Base-by-base conservation (phyloP, 768 basidiomycete species). In the Hypsizygus marmoreus region DNA sequence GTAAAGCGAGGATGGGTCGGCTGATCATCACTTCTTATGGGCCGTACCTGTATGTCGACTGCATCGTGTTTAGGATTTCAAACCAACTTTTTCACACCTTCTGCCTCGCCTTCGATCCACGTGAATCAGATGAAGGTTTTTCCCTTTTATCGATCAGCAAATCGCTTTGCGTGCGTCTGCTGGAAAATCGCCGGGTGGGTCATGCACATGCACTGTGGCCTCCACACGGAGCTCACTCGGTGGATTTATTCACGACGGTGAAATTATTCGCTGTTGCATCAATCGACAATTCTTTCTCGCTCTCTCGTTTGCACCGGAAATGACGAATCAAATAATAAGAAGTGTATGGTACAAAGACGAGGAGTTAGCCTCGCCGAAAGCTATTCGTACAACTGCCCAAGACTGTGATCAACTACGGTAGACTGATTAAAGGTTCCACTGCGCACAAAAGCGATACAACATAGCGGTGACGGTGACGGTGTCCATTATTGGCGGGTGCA, bases 401-500 rank as follows among this genome's bases (percentile, higher is more conserved):
- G 7, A 38, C 22, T n/a, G 36, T 32, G 35, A 24, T 19, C 35
- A 32, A 17, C 4, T 19, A 13, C 32, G 28, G 11, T 16, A 35
- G 17, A 43, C 44, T 33, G 49, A 38, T 72, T 62, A 76, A 36
- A 79, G 64, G 55, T 76, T 76, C 72, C 73, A 79, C 38, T 72
- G 63, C 33, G 69, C 73, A 56, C 85, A 87, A 65, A 89, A 88
- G 37, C 91, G 84, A 69, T 88, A 91, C 26, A 92, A 74, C 88
- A 91, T 91, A 43, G 82, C 81, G 22, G 89, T 89, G 55, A 92
- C 82, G 20, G 85, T 86, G 50, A 92, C 88, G 34, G 80, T 82
- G 73, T 92, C 88, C 90, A 92, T 92, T 66, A 92, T 84, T 54
- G 90, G 90, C 40, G 88, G 89, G 62, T 90, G 89, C 75, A 82